Conservation (phyloP, 768 basidiomycete species). For the Rhizopogon roseolus region DNA sequence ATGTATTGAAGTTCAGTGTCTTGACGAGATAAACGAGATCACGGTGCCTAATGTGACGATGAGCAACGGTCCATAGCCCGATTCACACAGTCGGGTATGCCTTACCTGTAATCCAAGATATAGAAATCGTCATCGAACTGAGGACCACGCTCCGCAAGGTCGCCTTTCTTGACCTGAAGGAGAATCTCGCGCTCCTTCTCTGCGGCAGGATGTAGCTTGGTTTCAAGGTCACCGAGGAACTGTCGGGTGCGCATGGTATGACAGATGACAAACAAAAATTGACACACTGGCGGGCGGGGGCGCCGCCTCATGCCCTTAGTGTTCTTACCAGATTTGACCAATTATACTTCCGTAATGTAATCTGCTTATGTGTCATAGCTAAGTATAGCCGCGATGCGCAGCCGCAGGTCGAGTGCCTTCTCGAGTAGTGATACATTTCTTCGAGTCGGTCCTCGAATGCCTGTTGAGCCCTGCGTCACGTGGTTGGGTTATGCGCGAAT, state of each 20-base stretch:
- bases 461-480: slow-evolving; percentile 56
- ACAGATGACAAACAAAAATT: neutral
- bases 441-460: slow-evolving; percentile 64
- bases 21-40: too few relatives aligned
- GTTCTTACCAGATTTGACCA: slow-evolving; percentile 34
- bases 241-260: slow-evolving; percentile 17
- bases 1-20: slow-evolving; percentile 62
- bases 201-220: slow-evolving; percentile 69
- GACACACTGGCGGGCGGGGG: too few relatives aligned
- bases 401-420: slow-evolving; percentile 65
- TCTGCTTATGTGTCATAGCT: slow-evolving; percentile 80
- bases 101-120: slow-evolving; percentile 81
- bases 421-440: slow-evolving; percentile 68
- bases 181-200: slow-evolving; percentile 63
- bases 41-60: too few relatives aligned
- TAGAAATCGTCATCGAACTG: slow-evolving; percentile 72
- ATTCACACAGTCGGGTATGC: slow-evolving; percentile 25
- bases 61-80: too few relatives aligned
- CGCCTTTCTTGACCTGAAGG: slow-evolving; percentile 70
- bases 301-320: too few relatives aligned
- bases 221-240: slow-evolving; percentile 76
- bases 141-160: slow-evolving; percentile 53
- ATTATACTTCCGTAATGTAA: slow-evolving; percentile 74
- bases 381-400: slow-evolving; percentile 60
- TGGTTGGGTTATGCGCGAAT: slow-evolving; percentile 65